These are phyloP conservation scores for Aristolochia californica DNA, from an alignment of 164 flowering plant species.

Conservation along the genomic window DNA sequence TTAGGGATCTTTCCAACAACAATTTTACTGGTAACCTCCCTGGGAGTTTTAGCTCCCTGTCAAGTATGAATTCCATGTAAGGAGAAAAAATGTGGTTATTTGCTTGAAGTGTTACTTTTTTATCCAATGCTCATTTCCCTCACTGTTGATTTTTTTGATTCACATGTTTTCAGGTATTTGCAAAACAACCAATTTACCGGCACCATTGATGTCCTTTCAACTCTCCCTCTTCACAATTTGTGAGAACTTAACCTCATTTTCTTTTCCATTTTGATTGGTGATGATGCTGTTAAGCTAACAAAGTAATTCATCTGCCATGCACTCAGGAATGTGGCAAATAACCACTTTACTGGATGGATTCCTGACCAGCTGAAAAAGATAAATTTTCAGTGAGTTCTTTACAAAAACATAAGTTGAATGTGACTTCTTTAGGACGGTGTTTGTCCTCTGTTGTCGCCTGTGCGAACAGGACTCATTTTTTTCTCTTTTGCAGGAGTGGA, in stretches of 20 bases:
- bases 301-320: not conserved
- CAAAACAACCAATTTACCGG: constrained; percentile 88
- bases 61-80: constrained; percentile 60
- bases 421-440: not conserved
- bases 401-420: not conserved
- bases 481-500: constrained; percentile 32
- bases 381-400: constrained; percentile 52
- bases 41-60: constrained; percentile 44
- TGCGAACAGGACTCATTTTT: constrained; percentile 4
- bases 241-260: constrained; percentile 22
- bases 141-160: constrained; percentile 3
- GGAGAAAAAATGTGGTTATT: constrained; percentile 12
- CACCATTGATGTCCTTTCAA: constrained; percentile 64
- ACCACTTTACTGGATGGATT: constrained; percentile 80
- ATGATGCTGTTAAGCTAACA: not conserved
- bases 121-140: constrained; percentile 3
- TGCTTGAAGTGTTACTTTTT: not conserved
- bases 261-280: not conserved
- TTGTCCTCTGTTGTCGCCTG: not conserved
- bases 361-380: constrained; percentile 57
- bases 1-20: constrained; percentile 88
- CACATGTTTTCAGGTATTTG: constrained; percentile 48
- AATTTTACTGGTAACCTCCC: constrained; percentile 64
- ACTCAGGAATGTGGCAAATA: constrained; percentile 66
- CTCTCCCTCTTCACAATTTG: constrained; percentile 71